Conservation (phyloP, 1,284 basidiomycete species). For the Naganishia liquefaciens region DNA sequence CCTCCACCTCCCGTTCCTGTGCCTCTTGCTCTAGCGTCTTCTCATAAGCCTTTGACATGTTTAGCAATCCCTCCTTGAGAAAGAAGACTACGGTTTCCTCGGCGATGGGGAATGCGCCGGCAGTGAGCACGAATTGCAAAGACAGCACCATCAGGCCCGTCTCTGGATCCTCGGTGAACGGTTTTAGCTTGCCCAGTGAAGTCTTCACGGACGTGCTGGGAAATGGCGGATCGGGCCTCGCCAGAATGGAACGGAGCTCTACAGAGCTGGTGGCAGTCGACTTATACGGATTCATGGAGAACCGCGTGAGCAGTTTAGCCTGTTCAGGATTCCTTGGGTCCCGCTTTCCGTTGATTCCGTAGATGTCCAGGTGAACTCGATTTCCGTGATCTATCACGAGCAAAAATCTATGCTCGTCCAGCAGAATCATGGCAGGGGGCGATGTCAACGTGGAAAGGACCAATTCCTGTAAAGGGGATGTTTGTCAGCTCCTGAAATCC, state of each 20-base stretch:
- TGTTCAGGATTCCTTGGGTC: conserved; percentile 30
- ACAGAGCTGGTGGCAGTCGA: background rate
- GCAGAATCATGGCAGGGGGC: conserved; percentile 38
- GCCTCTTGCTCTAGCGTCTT: conserved; percentile 35
- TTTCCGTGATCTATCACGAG: conserved; percentile 41
- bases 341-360: conserved; percentile 35
- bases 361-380: conserved; percentile 44
- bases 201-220: conserved; percentile 35
- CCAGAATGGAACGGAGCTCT: conserved; percentile 41
- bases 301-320: conserved; percentile 13
- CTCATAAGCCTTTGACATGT: conserved; percentile 55
- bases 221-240: conserved; percentile 52
- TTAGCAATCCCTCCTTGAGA: conserved; percentile 57
- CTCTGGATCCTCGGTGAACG: conserved; percentile 49
- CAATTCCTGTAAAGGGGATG: background rate
- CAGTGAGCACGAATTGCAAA: conserved; percentile 20
- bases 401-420: conserved; percentile 43
- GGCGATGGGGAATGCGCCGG: conserved; percentile 6
- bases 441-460: conserved; percentile 3
- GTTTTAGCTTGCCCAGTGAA: conserved; percentile 40
- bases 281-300: conserved; percentile 18
- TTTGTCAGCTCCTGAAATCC: background rate
- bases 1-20: background rate
- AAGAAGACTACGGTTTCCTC: conserved; percentile 49
- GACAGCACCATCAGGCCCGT: conserved; percentile 47